Evolutionary conservation across 495 filamentous ascomycete genomes (phyloP), one percentile per base, ranked within the genome.

Genomic region (Pyrenula massariospora): DNA sequence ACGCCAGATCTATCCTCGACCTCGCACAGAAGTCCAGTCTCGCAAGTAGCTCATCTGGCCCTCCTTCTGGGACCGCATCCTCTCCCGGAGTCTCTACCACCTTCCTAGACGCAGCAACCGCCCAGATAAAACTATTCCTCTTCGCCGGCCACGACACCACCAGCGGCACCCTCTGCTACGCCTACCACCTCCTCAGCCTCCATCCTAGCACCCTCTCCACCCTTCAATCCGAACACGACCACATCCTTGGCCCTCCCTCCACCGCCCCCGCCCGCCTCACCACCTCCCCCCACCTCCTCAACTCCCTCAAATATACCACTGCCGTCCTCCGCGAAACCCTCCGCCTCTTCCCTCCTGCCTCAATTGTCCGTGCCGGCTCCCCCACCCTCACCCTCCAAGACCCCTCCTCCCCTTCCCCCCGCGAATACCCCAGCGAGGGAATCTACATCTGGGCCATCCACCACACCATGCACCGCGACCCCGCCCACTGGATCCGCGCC

Each of bases 281-380:
- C 24, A 25, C 48, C n/a, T 52, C 63, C 20, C 63, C 70, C 2
- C n/a, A n/a, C n/a, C 25, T 1, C 61, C 72, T 91, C 47, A 89
- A 88, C 71, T 73, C 75, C 51, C 88, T 89, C 85, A 88, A 85
- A 64, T 88, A 85, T 67, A 76, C 87, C 48, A 79, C 67, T 36
- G 71, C 87, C 62, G 77, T 88, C 48, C 76, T 95, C 63, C 87
- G 87, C 68, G 90, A 95, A 70, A 89, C 83, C 0, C 79, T 95
- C 55, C 74, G 79, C 12, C 57, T 83, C 15, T 81, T 77, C 60
- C 79, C 80, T 2, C 70, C 76, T 21, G 72, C 81, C 3, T 80
- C 61, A 82, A 82, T 57, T 65, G 73, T 24, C 79, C 77, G 57
- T 63, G 66, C 54, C 68, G 76, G 12, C 60, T 73, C 0, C n/a